These are phyloP conservation scores for Solanum chmielewskii DNA, from an alignment of 257 asterid species.

Conservation along the genomic window DNA sequence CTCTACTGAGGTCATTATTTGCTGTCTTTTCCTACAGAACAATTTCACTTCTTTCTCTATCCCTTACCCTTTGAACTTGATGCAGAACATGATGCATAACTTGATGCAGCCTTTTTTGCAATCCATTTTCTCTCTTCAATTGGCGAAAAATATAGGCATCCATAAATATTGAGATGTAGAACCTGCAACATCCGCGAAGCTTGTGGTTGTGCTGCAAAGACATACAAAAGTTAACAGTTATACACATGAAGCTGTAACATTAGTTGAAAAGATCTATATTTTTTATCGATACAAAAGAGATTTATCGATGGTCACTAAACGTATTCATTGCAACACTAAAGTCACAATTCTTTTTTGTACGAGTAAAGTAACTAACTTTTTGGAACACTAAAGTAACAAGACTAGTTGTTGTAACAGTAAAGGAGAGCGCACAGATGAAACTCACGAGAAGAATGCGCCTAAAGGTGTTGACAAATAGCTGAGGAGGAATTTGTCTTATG, in stretches of 20 bases:
- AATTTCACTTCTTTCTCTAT: not conserved
- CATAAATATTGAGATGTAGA: too few relatives aligned
- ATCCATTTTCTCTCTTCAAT: too few relatives aligned
- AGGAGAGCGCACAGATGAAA: not conserved
- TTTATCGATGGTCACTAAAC: not conserved
- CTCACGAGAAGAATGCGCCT: not conserved
- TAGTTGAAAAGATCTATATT: not conserved
- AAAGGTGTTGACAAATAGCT: not conserved
- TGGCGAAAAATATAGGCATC: too few relatives aligned
- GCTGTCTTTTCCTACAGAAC: not conserved
- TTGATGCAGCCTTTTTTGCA: too few relatives aligned
- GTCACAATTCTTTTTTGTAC: not conserved
- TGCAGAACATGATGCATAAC: too few relatives aligned
- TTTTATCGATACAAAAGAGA: too few relatives aligned
- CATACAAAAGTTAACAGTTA: too few relatives aligned
- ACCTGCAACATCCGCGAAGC: too few relatives aligned
- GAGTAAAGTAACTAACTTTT: not conserved
- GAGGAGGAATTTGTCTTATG: not conserved
- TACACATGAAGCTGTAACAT: too few relatives aligned
- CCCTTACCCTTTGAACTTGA: not conserved
- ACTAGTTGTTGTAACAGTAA: not conserved
- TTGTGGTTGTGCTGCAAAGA: too few relatives aligned
- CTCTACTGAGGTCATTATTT: not conserved
- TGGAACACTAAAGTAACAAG: too few relatives aligned
- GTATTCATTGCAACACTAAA: not conserved